Percentiles rank a stretch among this genome's conserved stretches.
These are phyloP conservation scores for Boletales sp. DNA, from an alignment of 768 basidiomycete species.

Conservation along the genomic window DNA sequence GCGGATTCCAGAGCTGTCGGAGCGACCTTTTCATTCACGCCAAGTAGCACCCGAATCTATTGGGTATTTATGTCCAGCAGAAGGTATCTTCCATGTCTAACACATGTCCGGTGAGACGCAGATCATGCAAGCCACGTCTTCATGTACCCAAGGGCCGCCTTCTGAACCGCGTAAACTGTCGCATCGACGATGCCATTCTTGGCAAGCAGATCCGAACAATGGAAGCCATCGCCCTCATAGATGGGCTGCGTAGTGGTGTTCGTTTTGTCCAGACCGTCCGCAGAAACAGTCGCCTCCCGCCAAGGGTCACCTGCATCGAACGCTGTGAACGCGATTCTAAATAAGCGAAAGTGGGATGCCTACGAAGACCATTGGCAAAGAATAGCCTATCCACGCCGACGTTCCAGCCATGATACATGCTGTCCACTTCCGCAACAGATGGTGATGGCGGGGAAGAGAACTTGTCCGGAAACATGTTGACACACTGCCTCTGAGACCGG, in stretches of 20 bases:
- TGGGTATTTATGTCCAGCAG: too few relatives aligned
- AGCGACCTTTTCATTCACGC: too few relatives aligned
- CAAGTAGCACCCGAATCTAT: too few relatives aligned
- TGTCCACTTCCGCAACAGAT: slow-evolving; percentile 42
- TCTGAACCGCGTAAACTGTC: slow-evolving; percentile 52
- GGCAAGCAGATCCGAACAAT: slow-evolving; percentile 56
- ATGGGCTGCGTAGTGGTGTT: slow-evolving; percentile 58
- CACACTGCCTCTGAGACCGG: slow-evolving; percentile 55
- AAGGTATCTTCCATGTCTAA: too few relatives aligned
- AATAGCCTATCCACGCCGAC: slow-evolving; percentile 55
- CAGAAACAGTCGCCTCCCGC: slow-evolving; percentile 66
- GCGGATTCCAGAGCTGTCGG: too few relatives aligned
- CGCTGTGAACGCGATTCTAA: not conserved
- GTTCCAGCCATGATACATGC: slow-evolving; percentile 58
- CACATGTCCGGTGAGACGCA: too few relatives aligned
- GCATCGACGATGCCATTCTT: slow-evolving; percentile 42
- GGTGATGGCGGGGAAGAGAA: slow-evolving; percentile 49
- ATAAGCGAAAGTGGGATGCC: slow-evolving; percentile 15
- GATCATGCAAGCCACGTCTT: slow-evolving; percentile 47
- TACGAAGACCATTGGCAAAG: slow-evolving; percentile 68
- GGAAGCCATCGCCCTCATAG: slow-evolving; percentile 59
- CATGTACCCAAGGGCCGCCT: slow-evolving; percentile 48
- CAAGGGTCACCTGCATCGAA: slow-evolving; percentile 59
- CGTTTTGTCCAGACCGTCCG: slow-evolving; percentile 40
- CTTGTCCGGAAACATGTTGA: slow-evolving; percentile 58